phyloP scores from a whole-genome alignment of 352 stramenopile genomes.

The Globisporangium cylindrosporum region DNA sequence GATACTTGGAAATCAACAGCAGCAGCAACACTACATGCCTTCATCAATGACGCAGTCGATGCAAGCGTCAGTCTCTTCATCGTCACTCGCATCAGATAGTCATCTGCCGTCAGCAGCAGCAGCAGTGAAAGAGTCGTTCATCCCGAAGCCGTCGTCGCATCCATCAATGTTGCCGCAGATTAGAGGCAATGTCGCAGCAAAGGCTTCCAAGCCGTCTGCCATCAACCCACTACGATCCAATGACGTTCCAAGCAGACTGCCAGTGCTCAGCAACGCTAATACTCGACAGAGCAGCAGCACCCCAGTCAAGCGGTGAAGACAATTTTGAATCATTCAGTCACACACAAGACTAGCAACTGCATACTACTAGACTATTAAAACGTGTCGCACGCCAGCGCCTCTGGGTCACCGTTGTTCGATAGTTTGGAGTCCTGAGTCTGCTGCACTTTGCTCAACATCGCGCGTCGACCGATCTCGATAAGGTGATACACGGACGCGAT shows the following conservation, averaged over 20 bases:
- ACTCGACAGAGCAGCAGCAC: neutral
- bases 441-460: neutral
- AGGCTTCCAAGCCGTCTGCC: neutral
- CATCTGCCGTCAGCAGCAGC: neutral
- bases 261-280: constrained; percentile 7
- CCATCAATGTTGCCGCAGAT: constrained; percentile 8
- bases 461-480: constrained; percentile 13
- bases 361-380: neutral
- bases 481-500: constrained; percentile 18
- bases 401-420: neutral
- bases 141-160: constrained; percentile 7
- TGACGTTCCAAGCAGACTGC: constrained; percentile 8
- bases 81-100: neutral
- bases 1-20: neutral
- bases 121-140: neutral
- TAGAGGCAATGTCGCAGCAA: neutral
- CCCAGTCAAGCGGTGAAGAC: constrained; percentile 6
- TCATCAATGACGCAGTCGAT: neutral
- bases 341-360: neutral
- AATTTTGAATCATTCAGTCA: neutral
- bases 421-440: neutral
- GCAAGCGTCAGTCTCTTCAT: neutral
- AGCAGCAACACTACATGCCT: neutral
- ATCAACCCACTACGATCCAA: constrained; percentile 3
- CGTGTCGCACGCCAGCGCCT: neutral